These are phyloP conservation scores for cucumber (Cucumis sativus) DNA, from an alignment of 306 rosid species.

Conservation along the genomic window Cucumber_9930_V3 NC_026656.2:4880001-4880500, in stretches of 20 bases:
- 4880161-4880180: neutral
- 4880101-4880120: conserved; percentile 78
- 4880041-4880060: conserved; percentile 55
- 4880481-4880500: conserved; percentile 99
- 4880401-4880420: neutral
- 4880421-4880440: conserved; percentile 30
- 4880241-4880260: conserved; percentile 93
- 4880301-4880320: conserved; percentile 88
- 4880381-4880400: neutral
- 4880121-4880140: neutral
- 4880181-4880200: neutral
- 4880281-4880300: conserved; percentile 99
- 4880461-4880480: conserved; percentile 98
- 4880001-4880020: conserved; percentile 52
- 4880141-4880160: neutral
- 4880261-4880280: conserved; percentile 88
- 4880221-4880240: conserved; percentile 57
- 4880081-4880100: conserved; percentile 95
- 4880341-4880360: conserved; percentile 83
- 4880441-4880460: conserved; percentile 97
- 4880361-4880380: neutral
- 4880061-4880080: conserved; percentile 89
- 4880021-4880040: conserved; percentile 77
- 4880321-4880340: conserved; percentile 96
- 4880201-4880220: conserved; percentile 83